A percentile compares a stretch with the other conserved stretches of the same genome.
Evolutionary conservation across 2,329 filamentous ascomycete genomes (phyloP).

Genomic region (Fusarium sp.): DNA sequence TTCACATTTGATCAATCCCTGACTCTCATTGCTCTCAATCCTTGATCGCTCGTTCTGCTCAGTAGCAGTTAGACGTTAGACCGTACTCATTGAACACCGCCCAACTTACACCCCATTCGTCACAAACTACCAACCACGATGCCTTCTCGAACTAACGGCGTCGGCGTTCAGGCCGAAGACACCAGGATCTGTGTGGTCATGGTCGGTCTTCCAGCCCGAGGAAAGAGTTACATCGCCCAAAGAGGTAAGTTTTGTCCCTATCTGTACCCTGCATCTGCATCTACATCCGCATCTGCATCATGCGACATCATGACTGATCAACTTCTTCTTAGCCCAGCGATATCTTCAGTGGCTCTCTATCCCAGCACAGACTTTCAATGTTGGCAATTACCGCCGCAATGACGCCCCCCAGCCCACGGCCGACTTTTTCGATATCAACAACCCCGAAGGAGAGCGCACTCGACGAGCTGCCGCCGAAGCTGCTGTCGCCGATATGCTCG

Average conservation of each 20-base stretch:
- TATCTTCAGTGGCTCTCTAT: constrained; percentile 98
- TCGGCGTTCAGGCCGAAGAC: constrained; percentile 90
- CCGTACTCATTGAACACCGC: constrained; percentile 3
- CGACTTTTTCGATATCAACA: constrained; percentile 94
- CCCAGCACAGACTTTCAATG: constrained; percentile 94
- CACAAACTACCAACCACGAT: constrained; percentile 46
- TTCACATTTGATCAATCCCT: constrained; percentile 21
- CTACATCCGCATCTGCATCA: not conserved
- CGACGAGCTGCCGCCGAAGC: constrained; percentile 90
- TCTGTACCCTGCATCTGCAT: too few relatives aligned
- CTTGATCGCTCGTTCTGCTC: constrained; percentile 24
- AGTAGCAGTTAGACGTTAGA: too few relatives aligned
- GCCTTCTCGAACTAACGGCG: constrained; percentile 68
- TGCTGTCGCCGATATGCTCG: constrained; percentile 91
- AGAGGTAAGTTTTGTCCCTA: constrained; percentile 73
- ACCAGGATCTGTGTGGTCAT: constrained; percentile 98
- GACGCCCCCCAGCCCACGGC: constrained; percentile 91
- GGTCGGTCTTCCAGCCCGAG: constrained; percentile 94
- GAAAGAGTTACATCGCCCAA: constrained; percentile 97
- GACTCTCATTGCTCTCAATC: constrained; percentile 12
- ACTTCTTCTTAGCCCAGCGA: constrained; percentile 73
- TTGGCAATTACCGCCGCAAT: constrained; percentile 92
- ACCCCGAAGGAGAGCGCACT: constrained; percentile 89
- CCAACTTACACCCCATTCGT: not conserved
- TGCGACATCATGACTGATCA: constrained; percentile 17